A percentile compares a stretch with the other conserved stretches of the same genome.
These are phyloP conservation scores for Ramularia endophylla DNA, from an alignment of 2,329 filamentous ascomycete species.

Conservation along the genomic window DNA sequence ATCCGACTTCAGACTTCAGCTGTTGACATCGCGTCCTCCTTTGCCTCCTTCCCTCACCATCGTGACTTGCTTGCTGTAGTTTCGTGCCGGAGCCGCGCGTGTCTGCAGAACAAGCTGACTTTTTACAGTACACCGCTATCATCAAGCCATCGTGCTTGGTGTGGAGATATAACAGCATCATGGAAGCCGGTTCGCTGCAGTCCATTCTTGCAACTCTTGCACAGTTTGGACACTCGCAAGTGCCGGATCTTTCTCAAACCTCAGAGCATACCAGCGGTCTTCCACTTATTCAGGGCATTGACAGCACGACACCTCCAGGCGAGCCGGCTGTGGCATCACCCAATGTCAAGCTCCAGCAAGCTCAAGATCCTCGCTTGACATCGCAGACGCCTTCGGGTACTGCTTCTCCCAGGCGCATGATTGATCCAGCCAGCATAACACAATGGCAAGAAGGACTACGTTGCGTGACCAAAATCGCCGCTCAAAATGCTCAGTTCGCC, in stretches of 20 bases:
- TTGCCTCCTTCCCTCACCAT: not conserved
- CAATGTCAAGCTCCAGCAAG: too few species aligned
- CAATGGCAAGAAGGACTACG: constrained; percentile 44
- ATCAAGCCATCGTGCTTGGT: too few species aligned
- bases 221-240: constrained; percentile 12
- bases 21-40: too few species aligned
- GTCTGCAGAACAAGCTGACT: not conserved
- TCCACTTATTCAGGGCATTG: too few species aligned
- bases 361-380: constrained; percentile 18
- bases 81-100: constrained; percentile 1
- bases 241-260: too few species aligned
- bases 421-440: constrained; percentile 44
- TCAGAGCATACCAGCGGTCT: too few species aligned
- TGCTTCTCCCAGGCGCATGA: constrained; percentile 23
- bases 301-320: too few species aligned
- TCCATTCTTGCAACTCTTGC: constrained; percentile 31
- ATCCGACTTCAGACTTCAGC: too few species aligned
- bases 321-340: too few species aligned
- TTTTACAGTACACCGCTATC: too few species aligned
- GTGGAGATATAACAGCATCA: not conserved
- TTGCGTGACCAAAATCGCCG: constrained; percentile 42
- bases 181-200: constrained; percentile 25
- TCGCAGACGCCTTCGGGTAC: constrained; percentile 19
- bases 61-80: constrained; percentile 2
- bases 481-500: constrained; percentile 39